These are phyloP conservation scores for Quillaja saponaria DNA, from an alignment of 306 rosid species.

Conservation along the genomic window DNA sequence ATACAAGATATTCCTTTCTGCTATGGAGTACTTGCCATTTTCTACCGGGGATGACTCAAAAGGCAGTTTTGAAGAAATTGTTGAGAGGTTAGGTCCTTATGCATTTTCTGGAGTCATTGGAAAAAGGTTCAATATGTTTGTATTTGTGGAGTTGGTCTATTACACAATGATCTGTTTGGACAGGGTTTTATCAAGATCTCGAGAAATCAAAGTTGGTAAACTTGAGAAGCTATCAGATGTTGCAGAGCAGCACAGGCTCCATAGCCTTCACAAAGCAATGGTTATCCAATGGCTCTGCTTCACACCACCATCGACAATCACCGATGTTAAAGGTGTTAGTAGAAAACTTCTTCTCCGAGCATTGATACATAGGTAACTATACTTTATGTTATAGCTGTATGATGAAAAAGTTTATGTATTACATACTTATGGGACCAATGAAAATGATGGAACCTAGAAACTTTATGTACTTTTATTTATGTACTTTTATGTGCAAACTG, in stretches of 20 bases:
- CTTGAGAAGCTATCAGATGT: constrained; percentile 66
- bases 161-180: constrained; percentile 37
- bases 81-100: constrained; percentile 62
- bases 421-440: constrained; percentile 18
- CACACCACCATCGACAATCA: constrained; percentile 90
- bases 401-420: no score
- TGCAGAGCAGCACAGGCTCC: constrained; percentile 86
- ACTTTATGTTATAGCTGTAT: constrained; percentile 22
- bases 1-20: constrained; percentile 90
- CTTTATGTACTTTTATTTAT: no score
- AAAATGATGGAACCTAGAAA: constrained; percentile 21
- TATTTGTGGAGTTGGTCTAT: constrained; percentile 14
- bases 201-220: constrained; percentile 72
- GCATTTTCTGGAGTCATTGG: constrained; percentile 13
- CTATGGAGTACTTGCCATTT: constrained; percentile 88
- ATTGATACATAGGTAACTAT: constrained; percentile 70
- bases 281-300: constrained; percentile 98
- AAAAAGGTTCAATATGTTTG: constrained; percentile 19
- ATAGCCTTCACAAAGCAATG: constrained; percentile 92
- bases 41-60: constrained; percentile 66
- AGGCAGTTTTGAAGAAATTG: constrained; percentile 92
- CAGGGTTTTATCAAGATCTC: constrained; percentile 91
- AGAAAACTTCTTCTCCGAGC: constrained; percentile 79
- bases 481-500: constrained; percentile 10
- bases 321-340: constrained; percentile 66